Percentiles rank a stretch among this genome's conserved stretches.
phyloP scores from a whole-genome alignment of 352 stramenopile species.

The Phytophthora megakarya region DNA sequence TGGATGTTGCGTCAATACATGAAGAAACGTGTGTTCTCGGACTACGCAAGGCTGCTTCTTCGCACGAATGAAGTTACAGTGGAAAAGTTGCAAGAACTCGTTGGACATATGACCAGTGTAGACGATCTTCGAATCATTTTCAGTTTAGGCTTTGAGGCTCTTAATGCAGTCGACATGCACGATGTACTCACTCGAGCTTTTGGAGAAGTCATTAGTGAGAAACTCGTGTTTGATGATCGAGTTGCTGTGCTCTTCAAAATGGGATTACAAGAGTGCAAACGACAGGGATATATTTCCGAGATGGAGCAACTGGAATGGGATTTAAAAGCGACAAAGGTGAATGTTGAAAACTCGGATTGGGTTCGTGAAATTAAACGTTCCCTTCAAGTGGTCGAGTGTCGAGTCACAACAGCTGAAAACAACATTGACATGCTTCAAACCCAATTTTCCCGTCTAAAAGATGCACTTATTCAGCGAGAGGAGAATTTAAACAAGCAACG shows the following conservation, averaged over 20 bases:
- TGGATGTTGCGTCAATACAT: slow-evolving; percentile 14
- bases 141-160: slow-evolving; percentile 13
- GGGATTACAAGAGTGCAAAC: slow-evolving; percentile 30
- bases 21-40: slow-evolving; percentile 19
- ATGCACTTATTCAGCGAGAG: slow-evolving; percentile 5
- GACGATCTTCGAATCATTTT: slow-evolving; percentile 40
- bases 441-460: slow-evolving; percentile 10
- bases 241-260: slow-evolving; percentile 43
- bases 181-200: slow-evolving; percentile 27
- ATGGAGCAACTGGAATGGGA: slow-evolving; percentile 33
- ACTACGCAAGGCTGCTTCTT: slow-evolving; percentile 8
- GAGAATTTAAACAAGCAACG: not conserved
- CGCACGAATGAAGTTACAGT: not conserved
- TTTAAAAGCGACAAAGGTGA: slow-evolving; percentile 41
- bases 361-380: slow-evolving; percentile 40
- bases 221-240: slow-evolving; percentile 38
- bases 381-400: slow-evolving; percentile 18
- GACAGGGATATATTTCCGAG: slow-evolving; percentile 12
- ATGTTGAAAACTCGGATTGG: slow-evolving; percentile 42
- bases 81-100: slow-evolving; percentile 18
- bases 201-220: slow-evolving; percentile 31
- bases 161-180: slow-evolving; percentile 21
- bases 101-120: slow-evolving; percentile 41
- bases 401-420: not conserved
- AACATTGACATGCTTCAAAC: slow-evolving; percentile 5